Evolutionary conservation across 805 yeast genomes (phyloP).

Genomic region (Teunomyces lycoperdinae): DNA sequence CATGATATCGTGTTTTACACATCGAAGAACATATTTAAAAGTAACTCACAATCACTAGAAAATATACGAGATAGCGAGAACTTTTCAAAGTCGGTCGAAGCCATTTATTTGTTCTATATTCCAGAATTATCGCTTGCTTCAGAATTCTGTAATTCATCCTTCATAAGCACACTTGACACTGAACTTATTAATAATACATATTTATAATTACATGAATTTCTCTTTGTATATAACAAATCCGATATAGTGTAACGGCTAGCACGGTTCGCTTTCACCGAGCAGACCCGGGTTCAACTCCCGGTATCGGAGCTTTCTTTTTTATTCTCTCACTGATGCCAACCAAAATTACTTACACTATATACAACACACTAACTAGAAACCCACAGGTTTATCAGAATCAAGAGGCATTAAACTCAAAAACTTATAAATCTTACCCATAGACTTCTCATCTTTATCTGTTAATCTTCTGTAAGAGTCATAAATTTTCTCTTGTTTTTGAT

Average conservation of each 20-base stretch:
- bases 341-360: not conserved
- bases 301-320: conserved; percentile 54
- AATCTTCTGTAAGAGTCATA: conserved; percentile 58
- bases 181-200: no score
- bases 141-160: no score
- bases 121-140: no score
- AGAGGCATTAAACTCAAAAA: conserved; percentile 61
- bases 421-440: conserved; percentile 79
- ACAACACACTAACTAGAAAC: conserved; percentile 38
- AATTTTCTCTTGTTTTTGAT: conserved; percentile 51
- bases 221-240: conserved; percentile 30
- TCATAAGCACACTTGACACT: no score
- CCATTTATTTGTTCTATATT: no score
- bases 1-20: not conserved
- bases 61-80: no score
- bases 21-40: no score
- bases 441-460: conserved; percentile 54
- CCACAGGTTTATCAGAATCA: conserved; percentile 45
- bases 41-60: no score
- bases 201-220: no score
- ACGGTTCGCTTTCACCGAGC: conserved; percentile 85
- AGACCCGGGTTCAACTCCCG: conserved; percentile 87
- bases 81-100: no score
- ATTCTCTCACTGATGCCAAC: not conserved
- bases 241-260: conserved; percentile 82